Evolutionary conservation across 208 protist genomes (phyloP), one percentile per base, ranked within the genome.

Genomic region (Leishmania major): DNA sequence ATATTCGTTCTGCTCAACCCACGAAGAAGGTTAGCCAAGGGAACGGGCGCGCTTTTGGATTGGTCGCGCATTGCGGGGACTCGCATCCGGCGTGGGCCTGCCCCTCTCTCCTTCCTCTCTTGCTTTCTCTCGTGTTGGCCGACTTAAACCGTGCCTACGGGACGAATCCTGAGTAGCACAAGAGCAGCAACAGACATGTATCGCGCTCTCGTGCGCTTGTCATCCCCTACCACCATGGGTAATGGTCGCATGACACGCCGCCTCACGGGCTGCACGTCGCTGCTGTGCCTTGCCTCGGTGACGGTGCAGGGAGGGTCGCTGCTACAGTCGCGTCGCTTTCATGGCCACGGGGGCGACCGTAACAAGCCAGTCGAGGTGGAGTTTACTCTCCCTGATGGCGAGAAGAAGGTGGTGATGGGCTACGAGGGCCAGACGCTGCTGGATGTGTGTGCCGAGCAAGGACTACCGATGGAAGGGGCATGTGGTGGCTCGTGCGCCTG

Each of bases 401-500:
- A 82, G 43, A 70, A 79, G 66, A 91, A 89, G 74, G 75, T 82
- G 60, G 91, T 97, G 59, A 90, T 75, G 31, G 93, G 84, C 35
- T 97, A 98, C 76, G 94, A 97, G 22, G 99, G 99, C n/a, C 93
- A 98, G 76, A 95, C 87, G n/a, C 80, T 99, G 11, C 90, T 99
- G 40, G 97, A 99, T 51, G 93, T 99, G 49, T 97, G 97, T 53
- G 93, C 96, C 57, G 93, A 95, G 67, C 93, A 99, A 73, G 95
- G 96, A 49, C 87, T 99, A 70, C 97, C 99, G 47, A 94, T 99
- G 73, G 98, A 99, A 82, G 98, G 97, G 1, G 98, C 98, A 35
- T 99, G 98, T 79, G 98, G 98, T 28, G 95, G 95, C 22, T 98
- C 96, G 8, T 97, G 98, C 62, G 99, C 99, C 49, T 99, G 99